phyloP scores from a whole-genome alignment of 768 basidiomycete genomes.

The Naematelia encephala region DNA sequence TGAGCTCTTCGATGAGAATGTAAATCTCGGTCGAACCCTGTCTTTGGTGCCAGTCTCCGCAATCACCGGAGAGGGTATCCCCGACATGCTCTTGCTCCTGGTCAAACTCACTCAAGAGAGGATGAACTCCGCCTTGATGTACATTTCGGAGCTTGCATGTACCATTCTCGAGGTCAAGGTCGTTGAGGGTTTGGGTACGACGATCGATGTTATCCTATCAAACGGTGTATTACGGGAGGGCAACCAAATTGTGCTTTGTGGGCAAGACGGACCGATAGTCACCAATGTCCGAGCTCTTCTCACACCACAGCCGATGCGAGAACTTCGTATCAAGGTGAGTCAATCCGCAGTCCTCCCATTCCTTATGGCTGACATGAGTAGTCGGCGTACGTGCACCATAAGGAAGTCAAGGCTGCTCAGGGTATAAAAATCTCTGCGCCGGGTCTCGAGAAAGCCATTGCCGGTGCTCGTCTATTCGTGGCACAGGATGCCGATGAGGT shows the following conservation, averaged over 20 bases:
- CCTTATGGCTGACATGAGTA: slow-evolving; percentile 44
- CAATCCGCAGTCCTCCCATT: background rate
- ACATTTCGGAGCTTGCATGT: slow-evolving; percentile 92
- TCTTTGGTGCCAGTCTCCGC: slow-evolving; percentile 97
- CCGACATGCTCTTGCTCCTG: slow-evolving; percentile 98
- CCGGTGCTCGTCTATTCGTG: slow-evolving; percentile 89
- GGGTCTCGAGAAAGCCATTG: slow-evolving; percentile 95
- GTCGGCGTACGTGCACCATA: slow-evolving; percentile 96
- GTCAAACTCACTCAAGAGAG: slow-evolving; percentile 95
- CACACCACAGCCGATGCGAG: slow-evolving; percentile 92
- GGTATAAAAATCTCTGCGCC: slow-evolving; percentile 94
- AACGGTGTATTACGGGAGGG: slow-evolving; percentile 90
- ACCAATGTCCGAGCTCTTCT: slow-evolving; percentile 90
- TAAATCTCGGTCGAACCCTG: slow-evolving; percentile 86
- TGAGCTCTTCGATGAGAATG: slow-evolving; percentile 95
- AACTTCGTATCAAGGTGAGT: slow-evolving; percentile 85
- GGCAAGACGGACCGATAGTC: slow-evolving; percentile 93
- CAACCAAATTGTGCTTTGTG: slow-evolving; percentile 92
- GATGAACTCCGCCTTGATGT: slow-evolving; percentile 97
- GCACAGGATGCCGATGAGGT: slow-evolving; percentile 95
- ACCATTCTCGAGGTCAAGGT: slow-evolving; percentile 99
- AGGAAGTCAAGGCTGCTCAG: slow-evolving; percentile 91
- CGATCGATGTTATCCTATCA: slow-evolving; percentile 91
- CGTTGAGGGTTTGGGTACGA: slow-evolving; percentile 94
- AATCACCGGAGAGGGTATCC: slow-evolving; percentile 95